Conservation (phyloP, 257 asterid genomes). For the Solanum habrochaites region DNA sequence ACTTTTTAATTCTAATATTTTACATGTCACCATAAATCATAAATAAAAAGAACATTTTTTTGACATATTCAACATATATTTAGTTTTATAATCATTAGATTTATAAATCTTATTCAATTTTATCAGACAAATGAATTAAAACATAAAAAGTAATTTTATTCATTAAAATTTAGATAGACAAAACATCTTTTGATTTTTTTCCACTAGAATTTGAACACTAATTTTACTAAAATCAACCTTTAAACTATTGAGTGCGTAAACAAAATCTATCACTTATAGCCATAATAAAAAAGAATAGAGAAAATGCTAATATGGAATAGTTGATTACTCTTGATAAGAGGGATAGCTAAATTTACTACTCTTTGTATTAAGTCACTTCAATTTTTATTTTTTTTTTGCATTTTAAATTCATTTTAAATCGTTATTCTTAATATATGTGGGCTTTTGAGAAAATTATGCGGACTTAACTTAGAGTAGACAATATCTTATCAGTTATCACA, state of each 20-base stretch:
- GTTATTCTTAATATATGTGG: too few species aligned
- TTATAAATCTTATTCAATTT: too few species aligned
- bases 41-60: too few species aligned
- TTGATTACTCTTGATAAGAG: neutral
- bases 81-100: neutral
- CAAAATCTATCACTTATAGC: neutral
- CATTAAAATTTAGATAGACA: neutral
- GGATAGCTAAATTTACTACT: too few species aligned
- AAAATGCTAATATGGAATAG: neutral
- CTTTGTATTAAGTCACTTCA: too few species aligned
- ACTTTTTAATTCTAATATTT: too few species aligned
- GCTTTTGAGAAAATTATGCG: too few species aligned
- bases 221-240: neutral
- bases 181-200: neutral
- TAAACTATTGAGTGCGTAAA: neutral
- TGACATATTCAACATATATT: too few species aligned
- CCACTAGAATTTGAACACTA: neutral
- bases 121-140: too few species aligned
- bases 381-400: too few species aligned
- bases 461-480: neutral
- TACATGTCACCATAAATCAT: neutral
- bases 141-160: too few species aligned
- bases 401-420: too few species aligned
- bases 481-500: neutral
- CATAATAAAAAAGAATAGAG: rapidly evolving